A percentile compares a stretch with the other conserved stretches of the same genome.
Evolutionary conservation across 257 asterid species (phyloP).

Genomic region (Nicotiana sylvestris): DNA sequence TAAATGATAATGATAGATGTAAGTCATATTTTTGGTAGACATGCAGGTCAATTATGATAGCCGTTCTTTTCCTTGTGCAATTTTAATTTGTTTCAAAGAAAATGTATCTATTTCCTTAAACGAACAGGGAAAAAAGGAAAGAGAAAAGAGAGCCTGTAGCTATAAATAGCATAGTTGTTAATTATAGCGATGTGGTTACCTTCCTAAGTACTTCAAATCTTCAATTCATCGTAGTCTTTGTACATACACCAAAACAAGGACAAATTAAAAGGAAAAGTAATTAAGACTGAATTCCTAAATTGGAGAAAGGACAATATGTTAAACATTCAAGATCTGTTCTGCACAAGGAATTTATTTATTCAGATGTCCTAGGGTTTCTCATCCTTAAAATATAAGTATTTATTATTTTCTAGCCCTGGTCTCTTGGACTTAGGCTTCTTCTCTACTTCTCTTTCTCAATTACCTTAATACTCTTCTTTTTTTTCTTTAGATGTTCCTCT

Average conservation of each 20-base stretch:
- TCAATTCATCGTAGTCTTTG: not conserved
- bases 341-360: not conserved
- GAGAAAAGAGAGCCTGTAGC: not conserved
- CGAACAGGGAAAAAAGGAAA: not conserved
- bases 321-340: not conserved
- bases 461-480: no score
- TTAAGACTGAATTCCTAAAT: not conserved
- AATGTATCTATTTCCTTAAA: slow-evolving; percentile 4
- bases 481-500: no score
- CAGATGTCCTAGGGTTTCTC: not conserved
- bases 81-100: not conserved
- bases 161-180: not conserved
- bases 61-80: not conserved
- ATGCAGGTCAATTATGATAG: not conserved
- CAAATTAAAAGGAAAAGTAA: not conserved
- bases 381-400: not conserved
- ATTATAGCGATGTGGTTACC: not conserved
- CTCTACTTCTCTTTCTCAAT: not conserved
- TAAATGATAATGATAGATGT: not conserved
- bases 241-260: not conserved
- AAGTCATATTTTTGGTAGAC: not conserved
- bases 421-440: not conserved
- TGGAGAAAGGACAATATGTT: not conserved
- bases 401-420: not conserved
- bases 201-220: not conserved